A percentile compares a stretch with the other conserved stretches of the same genome.
Evolutionary conservation across 345 rosid species (phyloP).

Genomic region (Eutrema heterophyllum): DNA sequence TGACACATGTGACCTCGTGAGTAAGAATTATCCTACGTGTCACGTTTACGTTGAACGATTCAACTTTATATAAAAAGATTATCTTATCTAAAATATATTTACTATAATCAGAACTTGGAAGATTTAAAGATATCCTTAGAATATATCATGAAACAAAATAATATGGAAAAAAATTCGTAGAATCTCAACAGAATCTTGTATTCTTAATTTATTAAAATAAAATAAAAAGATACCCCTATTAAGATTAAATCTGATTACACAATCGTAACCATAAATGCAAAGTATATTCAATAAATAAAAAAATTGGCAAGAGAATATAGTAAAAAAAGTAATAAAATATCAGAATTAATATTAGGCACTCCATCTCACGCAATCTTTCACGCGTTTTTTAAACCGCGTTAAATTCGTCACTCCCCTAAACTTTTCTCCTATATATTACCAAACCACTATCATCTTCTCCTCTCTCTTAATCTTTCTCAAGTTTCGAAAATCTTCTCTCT

Average conservation of each 20-base stretch:
- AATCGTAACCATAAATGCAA: neutral
- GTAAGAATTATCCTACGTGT: no score
- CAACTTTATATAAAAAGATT: no score
- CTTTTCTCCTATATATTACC: conserved; percentile 3
- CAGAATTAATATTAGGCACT: neutral
- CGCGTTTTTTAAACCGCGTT: conserved; percentile 32
- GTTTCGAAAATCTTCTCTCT: neutral
- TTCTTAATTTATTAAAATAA: neutral
- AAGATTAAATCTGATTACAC: neutral
- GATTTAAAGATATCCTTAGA: neutral
- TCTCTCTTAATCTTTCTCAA: conserved; percentile 6
- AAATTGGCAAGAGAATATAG: neutral
- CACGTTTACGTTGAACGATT: no score
- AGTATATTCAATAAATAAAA: neutral
- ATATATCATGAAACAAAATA: neutral
- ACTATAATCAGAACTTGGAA: no score
- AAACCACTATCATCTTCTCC: neutral
- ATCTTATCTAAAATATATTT: no score
- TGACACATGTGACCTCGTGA: no score
- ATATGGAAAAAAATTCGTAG: neutral
- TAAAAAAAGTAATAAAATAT: neutral
- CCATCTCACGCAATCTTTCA: conserved; percentile 22
- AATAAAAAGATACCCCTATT: neutral
- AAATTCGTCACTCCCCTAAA: conserved; percentile 1
- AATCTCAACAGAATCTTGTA: neutral